These are phyloP conservation scores for Torulaspora globosa DNA, from an alignment of 1,139 yeast species.

Conservation along the genomic window DNA sequence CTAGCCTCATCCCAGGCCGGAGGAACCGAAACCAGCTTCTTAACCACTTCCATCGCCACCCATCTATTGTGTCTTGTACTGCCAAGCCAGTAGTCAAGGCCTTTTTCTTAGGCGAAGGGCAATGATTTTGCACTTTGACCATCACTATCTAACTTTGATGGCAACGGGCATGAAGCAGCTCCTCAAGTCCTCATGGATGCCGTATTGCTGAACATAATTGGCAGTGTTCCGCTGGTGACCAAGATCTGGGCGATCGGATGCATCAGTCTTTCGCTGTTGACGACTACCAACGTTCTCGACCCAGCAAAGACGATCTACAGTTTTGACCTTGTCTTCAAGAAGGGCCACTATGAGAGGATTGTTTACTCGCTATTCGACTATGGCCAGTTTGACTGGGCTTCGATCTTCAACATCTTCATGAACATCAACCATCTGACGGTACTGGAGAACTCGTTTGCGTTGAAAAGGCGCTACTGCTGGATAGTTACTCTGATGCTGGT, in stretches of 20 bases:
- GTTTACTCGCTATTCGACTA: constrained; percentile 32
- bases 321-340: constrained; percentile 33
- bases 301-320: constrained; percentile 26
- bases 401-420: constrained; percentile 26
- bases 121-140: background rate
- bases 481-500: constrained; percentile 19
- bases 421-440: constrained; percentile 26
- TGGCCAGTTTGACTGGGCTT: constrained; percentile 27
- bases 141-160: background rate
- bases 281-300: constrained; percentile 26
- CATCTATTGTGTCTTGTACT: background rate
- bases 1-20: constrained; percentile 25
- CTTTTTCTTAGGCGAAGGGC: background rate
- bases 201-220: constrained; percentile 26
- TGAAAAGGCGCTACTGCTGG: constrained; percentile 30
- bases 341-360: constrained; percentile 31
- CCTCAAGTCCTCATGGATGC: constrained; percentile 27
- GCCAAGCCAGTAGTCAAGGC: background rate
- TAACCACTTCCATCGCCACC: constrained; percentile 14
- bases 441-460: constrained; percentile 28
- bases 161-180: background rate
- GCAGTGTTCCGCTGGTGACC: constrained; percentile 32
- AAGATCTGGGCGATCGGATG: constrained; percentile 32
- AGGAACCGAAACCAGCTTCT: constrained; percentile 16
- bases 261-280: constrained; percentile 26